Evolutionary conservation across 2,329 filamentous ascomycete genomes (phyloP), one percentile per base, ranked within the genome.

Genomic region (Bipolaris sorokiniana): DNA sequence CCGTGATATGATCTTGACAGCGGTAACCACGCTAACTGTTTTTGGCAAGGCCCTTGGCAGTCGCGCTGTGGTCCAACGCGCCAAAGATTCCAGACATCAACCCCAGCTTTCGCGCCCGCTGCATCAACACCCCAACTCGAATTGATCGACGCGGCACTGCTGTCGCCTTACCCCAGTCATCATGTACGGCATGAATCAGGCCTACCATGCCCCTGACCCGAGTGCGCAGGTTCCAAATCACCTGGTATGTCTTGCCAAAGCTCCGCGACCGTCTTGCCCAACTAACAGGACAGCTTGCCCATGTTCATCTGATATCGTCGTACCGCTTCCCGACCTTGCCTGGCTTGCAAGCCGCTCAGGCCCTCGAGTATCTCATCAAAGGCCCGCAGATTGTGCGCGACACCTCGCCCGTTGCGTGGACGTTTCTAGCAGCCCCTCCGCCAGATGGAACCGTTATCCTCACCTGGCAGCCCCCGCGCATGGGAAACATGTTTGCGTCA

Each of bases 381-480:
- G 93, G 92, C 37, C 91, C 93, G 7, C 89, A 91, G 72, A 90
- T 97, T 61, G 90, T 93, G 66, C 90, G 91, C 76, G 90, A 96
- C 71, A 83, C 88, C 63, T 89, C 92, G 47, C 87, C 94, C 2
- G 93, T 99, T 83, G 91, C 89, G 78, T 99, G 94, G 94, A 93
- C 90, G 44, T 97, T 94, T 76, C 86, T 98, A 54, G 88, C 95
- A 68, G 85, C 87, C 51, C 94, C 94, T 10, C 84, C 76, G 15
- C 67, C 84, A 50, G 91, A 96, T 77, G 92, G 92, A 54, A 89
- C 88, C 7, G 85, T 97, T 42, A 86, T 95, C 73, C 82, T 98
- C 62, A 90, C 90, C 50, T 98, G 94, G 94, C 92, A 97, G 75
- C 90, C 94, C 2, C 81, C 90, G 50, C 70, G 70, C 50, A 84